A percentile compares a stretch with the other conserved stretches of the same genome.
phyloP scores from a whole-genome alignment of 208 protist genomes.

The Wallacemonas collosoma region DNA sequence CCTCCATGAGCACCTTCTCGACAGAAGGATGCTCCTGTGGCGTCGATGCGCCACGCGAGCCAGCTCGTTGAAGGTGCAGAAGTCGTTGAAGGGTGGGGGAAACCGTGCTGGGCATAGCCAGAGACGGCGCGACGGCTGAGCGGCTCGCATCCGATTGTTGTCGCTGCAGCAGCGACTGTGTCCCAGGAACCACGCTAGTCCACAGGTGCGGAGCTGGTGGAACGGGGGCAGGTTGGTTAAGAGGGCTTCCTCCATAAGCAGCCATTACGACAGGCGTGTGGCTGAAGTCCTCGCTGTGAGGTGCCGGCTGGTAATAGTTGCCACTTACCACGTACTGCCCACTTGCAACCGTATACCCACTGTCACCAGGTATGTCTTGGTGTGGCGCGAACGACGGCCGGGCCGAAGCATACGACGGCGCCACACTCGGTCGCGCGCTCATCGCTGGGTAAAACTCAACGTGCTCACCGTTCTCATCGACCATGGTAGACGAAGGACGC shows the following conservation, averaged over 20 bases:
- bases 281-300: not conserved
- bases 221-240: not conserved
- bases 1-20: constrained; percentile 1
- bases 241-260: not conserved
- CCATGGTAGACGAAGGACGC: constrained; percentile 15
- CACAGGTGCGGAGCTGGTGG: constrained; percentile 11
- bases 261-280: not conserved
- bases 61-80: constrained; percentile 5
- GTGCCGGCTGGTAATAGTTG: not conserved
- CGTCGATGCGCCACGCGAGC: not conserved
- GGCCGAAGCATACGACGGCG: not conserved
- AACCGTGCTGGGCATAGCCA: not conserved
- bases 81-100: constrained; percentile 10
- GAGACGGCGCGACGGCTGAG: not conserved
- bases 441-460: constrained; percentile 17
- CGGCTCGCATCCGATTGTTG: not conserved
- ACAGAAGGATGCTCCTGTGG: not conserved
- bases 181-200: not conserved
- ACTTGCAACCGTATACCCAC: not conserved
- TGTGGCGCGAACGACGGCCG: not conserved
- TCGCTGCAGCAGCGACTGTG: not conserved
- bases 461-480: constrained; percentile 12
- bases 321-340: not conserved
- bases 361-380: not conserved
- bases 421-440: constrained; percentile 8